Percentiles rank a stretch among this genome's conserved stretches.
Conservation (phyloP, 371 early-diverging fungal genomes). For the Mortierella sp. region DNA sequence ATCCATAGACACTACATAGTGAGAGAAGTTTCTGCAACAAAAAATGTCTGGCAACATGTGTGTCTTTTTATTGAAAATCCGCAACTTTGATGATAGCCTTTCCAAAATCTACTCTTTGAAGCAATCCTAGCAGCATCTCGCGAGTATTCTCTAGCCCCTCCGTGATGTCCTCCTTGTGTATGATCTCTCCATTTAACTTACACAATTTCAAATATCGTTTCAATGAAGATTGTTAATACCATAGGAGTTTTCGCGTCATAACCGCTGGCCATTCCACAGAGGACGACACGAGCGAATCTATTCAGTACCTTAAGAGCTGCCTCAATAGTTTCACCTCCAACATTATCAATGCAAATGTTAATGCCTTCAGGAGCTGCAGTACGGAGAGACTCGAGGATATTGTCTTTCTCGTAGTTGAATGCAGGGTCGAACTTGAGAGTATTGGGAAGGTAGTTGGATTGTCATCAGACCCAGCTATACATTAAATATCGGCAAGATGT, state of each 20-base stretch:
- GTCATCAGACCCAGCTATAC: slow-evolving; percentile 70
- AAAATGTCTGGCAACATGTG: too few relatives aligned
- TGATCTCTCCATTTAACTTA: slow-evolving; percentile 61
- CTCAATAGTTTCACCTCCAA: slow-evolving; percentile 77
- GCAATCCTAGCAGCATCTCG: slow-evolving; percentile 67
- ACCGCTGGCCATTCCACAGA: slow-evolving; percentile 72
- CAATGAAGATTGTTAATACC: slow-evolving; percentile 59
- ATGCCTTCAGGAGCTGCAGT: slow-evolving; percentile 69
- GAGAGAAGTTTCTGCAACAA: too few relatives aligned
- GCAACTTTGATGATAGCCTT: slow-evolving; percentile 71
- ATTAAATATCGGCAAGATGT: too few relatives aligned
- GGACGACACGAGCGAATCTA: slow-evolving; percentile 62
- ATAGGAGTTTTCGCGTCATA: slow-evolving; percentile 66
- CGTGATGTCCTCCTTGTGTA: slow-evolving; percentile 63
- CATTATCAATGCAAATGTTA: slow-evolving; percentile 77
- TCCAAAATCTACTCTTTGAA: slow-evolving; percentile 75
- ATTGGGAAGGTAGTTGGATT: slow-evolving; percentile 69
- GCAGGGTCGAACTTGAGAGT: slow-evolving; percentile 73
- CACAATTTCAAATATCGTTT: slow-evolving; percentile 60
- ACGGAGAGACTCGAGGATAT: slow-evolving; percentile 51
- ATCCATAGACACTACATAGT: too few relatives aligned
- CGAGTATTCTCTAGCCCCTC: slow-evolving; percentile 73
- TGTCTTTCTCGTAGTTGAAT: slow-evolving; percentile 79
- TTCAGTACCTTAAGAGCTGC: slow-evolving; percentile 64
- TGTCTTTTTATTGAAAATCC: slow-evolving; percentile 26